Evolutionary conservation across 2,329 filamentous ascomycete species (phyloP), one percentile per base, ranked within the genome.

Genomic region (Fusarium sterilihyphosum): DNA sequence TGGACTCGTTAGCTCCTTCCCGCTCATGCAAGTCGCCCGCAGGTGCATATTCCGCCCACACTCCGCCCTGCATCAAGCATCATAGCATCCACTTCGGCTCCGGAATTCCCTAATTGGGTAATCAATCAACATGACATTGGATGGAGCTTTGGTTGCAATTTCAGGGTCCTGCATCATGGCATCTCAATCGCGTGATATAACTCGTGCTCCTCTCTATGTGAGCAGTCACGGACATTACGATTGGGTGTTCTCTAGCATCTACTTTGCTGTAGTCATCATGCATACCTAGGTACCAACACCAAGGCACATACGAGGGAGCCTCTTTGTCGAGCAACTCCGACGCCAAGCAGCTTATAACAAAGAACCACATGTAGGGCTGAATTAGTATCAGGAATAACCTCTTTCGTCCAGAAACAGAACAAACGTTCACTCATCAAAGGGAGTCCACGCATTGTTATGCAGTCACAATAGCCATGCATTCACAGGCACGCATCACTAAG

Each of bases 51-150:
- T 67, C 62, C 61, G 62, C 49, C 70, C 60, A 63, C 70, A 60
- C 73, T 75, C 76, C 76, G 74, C 76, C 64, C 60, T 77, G 77
- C 76, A 78, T 71, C 69, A 60, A 40, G 43, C 58, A 65, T 61
- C 65, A 66, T 46, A 38, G 52, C 35, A 56, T 68, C 73, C 73
- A 70, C 67, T 65, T 53, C 49, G 44, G 59, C 62, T 62, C 71
- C 78, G 78, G 78, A 80, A 73, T 78, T 80, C 71, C 78, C 78
- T 67, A 79, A 80, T 74, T 46, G 47, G 70, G 78, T 37, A 80
- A 68, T 72, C 38, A 61, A 65, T 66, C 58, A 64, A 63, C n/a
- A 67, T 61, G 46, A 43, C 53, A 64, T 54, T 71, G 40, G 66
- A 49, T 40, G 22, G 62, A 31, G 24, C 44, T 41, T 29, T 20